Conservation (phyloP, 1,284 basidiomycete genomes). For the Ustilago crameri region DNA sequence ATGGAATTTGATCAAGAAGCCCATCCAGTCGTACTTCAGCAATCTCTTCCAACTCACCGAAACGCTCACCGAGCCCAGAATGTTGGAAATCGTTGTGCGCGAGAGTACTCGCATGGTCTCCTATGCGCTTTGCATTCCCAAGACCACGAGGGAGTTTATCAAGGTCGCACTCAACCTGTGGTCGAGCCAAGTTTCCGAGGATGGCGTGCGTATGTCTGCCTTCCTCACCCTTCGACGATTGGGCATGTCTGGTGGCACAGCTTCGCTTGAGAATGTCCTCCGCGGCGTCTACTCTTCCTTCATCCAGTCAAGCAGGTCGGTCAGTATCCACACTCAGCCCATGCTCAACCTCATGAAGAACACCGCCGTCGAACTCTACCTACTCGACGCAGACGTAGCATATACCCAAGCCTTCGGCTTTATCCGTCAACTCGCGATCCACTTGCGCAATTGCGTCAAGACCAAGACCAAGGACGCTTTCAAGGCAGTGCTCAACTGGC, state of each 20-base stretch:
- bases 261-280: slow-evolving; percentile 84
- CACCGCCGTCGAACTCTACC: slow-evolving; percentile 90
- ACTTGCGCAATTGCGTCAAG: slow-evolving; percentile 90
- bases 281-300: slow-evolving; percentile 89
- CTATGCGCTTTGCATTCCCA: slow-evolving; percentile 58
- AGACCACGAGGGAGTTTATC: slow-evolving; percentile 60
- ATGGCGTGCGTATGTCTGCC: slow-evolving; percentile 85
- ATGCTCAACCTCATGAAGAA: slow-evolving; percentile 98
- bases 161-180: slow-evolving; percentile 69
- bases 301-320: slow-evolving; percentile 83
- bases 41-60: slow-evolving; percentile 61
- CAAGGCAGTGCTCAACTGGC: slow-evolving; percentile 80
- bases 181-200: slow-evolving; percentile 77
- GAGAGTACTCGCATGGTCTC: slow-evolving; percentile 66
- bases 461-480: slow-evolving; percentile 73
- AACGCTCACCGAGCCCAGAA: slow-evolving; percentile 60
- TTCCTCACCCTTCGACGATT: slow-evolving; percentile 87
- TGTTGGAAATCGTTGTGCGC: slow-evolving; percentile 73
- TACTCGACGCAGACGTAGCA: slow-evolving; percentile 74
- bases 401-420: slow-evolving; percentile 98
- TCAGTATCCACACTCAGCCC: slow-evolving; percentile 87
- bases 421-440: slow-evolving; percentile 94
- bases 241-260: slow-evolving; percentile 81
- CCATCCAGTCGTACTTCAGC: slow-evolving; percentile 76
- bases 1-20: slow-evolving; percentile 79